Evolutionary conservation across 2,329 filamentous ascomycete genomes (phyloP).

Genomic region (Colletotrichum liriopes): DNA sequence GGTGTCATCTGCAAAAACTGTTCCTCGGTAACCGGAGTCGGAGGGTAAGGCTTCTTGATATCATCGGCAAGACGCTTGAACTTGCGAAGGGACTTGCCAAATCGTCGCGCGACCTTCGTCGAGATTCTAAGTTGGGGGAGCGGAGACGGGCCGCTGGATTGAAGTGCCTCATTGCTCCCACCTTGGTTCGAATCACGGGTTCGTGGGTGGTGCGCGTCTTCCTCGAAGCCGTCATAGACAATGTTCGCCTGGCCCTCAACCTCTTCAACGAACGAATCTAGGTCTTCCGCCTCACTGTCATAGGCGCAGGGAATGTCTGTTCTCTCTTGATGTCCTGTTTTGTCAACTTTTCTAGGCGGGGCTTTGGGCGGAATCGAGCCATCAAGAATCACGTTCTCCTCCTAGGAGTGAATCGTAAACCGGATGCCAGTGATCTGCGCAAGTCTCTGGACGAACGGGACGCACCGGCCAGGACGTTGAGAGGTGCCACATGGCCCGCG

Average conservation of each 20-base stretch:
- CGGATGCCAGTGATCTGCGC: fast-evolving
- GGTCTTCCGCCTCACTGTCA: background rate
- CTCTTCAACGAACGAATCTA: background rate
- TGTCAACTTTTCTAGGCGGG: background rate
- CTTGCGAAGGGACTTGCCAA: background rate
- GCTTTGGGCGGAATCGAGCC: background rate
- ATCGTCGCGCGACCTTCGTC: fast-evolving
- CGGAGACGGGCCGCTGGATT: background rate
- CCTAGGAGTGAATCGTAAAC: slow-evolving; percentile 25
- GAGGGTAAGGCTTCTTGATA: background rate
- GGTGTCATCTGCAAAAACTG: background rate
- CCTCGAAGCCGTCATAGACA: slow-evolving; percentile 1
- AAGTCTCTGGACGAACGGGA: background rate
- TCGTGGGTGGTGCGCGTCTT: background rate
- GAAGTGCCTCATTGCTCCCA: background rate
- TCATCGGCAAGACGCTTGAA: background rate
- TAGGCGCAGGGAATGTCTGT: background rate
- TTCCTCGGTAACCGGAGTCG: background rate
- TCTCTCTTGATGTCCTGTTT: background rate
- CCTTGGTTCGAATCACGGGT: background rate
- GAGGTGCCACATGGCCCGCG: background rate
- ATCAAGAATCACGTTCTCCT: slow-evolving; percentile 15
- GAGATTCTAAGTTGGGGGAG: background rate
- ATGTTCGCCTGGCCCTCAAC: background rate
- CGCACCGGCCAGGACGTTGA: background rate